Conservation (phyloP, 129 eudicot species). For the Tagetes patula region DNA sequence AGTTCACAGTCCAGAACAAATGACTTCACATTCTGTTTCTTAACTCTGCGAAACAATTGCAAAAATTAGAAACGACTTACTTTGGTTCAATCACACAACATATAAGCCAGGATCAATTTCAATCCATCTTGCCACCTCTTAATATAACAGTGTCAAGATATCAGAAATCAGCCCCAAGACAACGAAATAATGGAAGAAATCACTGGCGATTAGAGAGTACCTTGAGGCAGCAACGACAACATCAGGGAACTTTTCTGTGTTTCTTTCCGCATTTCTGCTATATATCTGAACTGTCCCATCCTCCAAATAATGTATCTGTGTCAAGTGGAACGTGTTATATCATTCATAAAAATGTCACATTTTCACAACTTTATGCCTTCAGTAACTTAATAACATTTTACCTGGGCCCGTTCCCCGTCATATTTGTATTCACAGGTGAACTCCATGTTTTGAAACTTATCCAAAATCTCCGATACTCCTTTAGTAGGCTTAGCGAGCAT, state of each 20-base stretch:
- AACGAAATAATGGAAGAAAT: background rate
- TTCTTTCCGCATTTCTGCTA: constrained; percentile 94
- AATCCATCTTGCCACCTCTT: background rate
- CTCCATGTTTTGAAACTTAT: constrained; percentile 90
- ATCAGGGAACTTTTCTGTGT: constrained; percentile 94
- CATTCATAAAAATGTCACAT: background rate
- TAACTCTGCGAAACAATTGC: constrained; percentile 50
- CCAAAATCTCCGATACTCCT: constrained; percentile 91
- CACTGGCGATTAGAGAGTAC: constrained; percentile 30
- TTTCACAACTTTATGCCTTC: background rate
- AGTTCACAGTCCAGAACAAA: constrained; percentile 86
- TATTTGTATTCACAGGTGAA: constrained; percentile 96
- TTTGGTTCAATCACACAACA: background rate
- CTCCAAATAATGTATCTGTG: constrained; percentile 87
- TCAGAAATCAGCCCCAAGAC: background rate
- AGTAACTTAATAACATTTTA: constrained; percentile 22
- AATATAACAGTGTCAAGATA: background rate
- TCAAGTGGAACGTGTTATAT: background rate
- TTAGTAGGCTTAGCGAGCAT: constrained; percentile 98
- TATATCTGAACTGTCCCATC: constrained; percentile 95
- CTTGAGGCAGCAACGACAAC: constrained; percentile 70
- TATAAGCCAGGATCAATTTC: background rate
- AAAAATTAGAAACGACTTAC: background rate
- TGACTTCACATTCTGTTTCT: constrained; percentile 59
- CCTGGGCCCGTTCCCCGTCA: constrained; percentile 99